Evolutionary conservation across 2,329 filamentous ascomycete species (phyloP), one percentile per base, ranked within the genome.

Genomic region (Thielaviopsis euricoi): DNA sequence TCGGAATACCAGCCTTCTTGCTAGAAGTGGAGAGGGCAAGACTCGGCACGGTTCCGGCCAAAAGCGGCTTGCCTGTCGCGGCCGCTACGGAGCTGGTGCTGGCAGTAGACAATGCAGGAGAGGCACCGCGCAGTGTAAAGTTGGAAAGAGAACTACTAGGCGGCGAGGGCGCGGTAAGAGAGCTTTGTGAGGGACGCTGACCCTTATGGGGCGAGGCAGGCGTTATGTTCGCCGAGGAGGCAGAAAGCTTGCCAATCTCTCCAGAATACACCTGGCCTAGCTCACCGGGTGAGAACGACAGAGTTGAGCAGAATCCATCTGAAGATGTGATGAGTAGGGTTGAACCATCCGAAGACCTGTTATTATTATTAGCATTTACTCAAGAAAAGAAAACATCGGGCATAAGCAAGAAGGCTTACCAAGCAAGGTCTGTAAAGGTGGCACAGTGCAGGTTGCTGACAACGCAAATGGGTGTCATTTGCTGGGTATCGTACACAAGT

Each of bases 401-500:
- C 37, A 25, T 55, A 52, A 7, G 50, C 9, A 29, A 7, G 19
- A 17, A 17, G 21, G 71, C 83, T 70, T 80, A 95, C 93, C 93
- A 98, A 37, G 89, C 86, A 60, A 98, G 74, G 68, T 98, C 93
- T 0, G 93, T 98, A 67, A 98, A 98, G 0, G 93, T 97, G 4
- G 93, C 90, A 69, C 91, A 95, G 70, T 98, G 93, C 63, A 98
- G 73, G 66, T 98, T 98, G 78, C 89, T 97, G 53, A 98, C 91
- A 46, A 97, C 79, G 67, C 89, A 95, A 40, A 98, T 75, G 2
- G 93, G 93, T 7, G 89, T 94, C 66, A 90, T 86, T 67, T 98
- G 93, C 67, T 98, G 93, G 0, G 93, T 98, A 70, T 98, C 93
- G 67, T 98, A 98, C 22, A 98, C 78, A 50, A 96, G 75, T 3